phyloP scores from a whole-genome alignment of 1,284 basidiomycete species.

The Ganoderma leucocontextum region DNA sequence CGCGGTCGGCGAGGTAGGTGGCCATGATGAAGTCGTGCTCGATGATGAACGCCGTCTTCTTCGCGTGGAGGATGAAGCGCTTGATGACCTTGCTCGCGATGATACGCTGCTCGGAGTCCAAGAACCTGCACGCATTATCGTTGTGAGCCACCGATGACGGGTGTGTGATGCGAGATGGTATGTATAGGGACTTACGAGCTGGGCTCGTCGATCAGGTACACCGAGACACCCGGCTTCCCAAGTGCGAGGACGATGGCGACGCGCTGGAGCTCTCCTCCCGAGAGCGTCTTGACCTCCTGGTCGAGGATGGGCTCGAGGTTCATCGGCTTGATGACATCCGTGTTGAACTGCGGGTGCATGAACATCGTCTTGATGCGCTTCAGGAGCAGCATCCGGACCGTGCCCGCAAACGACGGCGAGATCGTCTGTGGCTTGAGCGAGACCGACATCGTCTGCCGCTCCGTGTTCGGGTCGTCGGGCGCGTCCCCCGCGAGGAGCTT shows the following conservation, averaged over 20 bases:
- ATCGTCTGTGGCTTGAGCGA: slow-evolving; percentile 97
- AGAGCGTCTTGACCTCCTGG: slow-evolving; percentile 95
- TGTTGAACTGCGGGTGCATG: slow-evolving; percentile 98
- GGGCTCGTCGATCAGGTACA: slow-evolving; percentile 91
- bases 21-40: slow-evolving; percentile 99
- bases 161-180: background rate
- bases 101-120: slow-evolving; percentile 99
- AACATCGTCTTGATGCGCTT: slow-evolving; percentile 95
- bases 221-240: slow-evolving; percentile 82
- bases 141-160: slow-evolving; percentile 1
- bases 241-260: slow-evolving; percentile 94
- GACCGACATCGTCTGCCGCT: slow-evolving; percentile 82
- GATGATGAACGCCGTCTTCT: slow-evolving; percentile 97
- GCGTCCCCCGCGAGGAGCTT: slow-evolving; percentile 90
- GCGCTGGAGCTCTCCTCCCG: slow-evolving; percentile 95
- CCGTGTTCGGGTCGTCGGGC: slow-evolving; percentile 88
- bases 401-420: slow-evolving; percentile 94
- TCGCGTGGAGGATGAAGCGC: slow-evolving; percentile 92
- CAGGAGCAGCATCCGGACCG: slow-evolving; percentile 90
- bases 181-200: slow-evolving; percentile 56
- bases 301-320: slow-evolving; percentile 92
- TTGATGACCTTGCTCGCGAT: slow-evolving; percentile 97
- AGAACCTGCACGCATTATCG: slow-evolving; percentile 64
- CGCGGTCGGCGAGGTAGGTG: slow-evolving; percentile 95
- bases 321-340: slow-evolving; percentile 97